Percentiles rank a stretch among this genome's conserved stretches.
phyloP scores from a whole-genome alignment of 768 basidiomycete genomes.

The Trametes cinnabarina region DNA sequence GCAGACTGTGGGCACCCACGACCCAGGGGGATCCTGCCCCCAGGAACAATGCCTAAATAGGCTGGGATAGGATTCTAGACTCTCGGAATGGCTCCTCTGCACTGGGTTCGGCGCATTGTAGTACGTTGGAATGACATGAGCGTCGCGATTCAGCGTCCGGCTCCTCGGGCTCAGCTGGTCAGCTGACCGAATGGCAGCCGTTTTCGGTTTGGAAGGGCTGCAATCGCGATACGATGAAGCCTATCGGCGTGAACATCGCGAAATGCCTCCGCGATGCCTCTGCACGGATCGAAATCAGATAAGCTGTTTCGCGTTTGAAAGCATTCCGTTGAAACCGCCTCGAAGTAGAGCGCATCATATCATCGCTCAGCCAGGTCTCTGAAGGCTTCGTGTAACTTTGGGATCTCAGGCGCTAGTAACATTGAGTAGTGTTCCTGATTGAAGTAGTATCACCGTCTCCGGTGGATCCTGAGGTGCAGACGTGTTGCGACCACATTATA shows the following conservation, averaged over 20 bases:
- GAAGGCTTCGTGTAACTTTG: too few species aligned
- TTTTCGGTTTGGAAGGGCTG: background rate
- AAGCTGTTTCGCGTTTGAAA: background rate
- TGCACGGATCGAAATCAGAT: constrained; percentile 3
- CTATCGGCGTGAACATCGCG: constrained; percentile 17
- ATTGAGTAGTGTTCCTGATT: too few species aligned
- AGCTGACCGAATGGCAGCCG: background rate
- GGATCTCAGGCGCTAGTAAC: too few species aligned
- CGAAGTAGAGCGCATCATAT: too few species aligned
- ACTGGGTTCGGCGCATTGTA: background rate
- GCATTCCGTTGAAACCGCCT: too few species aligned
- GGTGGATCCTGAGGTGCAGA: too few species aligned
- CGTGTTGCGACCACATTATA: too few species aligned
- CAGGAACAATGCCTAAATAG: constrained; percentile 10
- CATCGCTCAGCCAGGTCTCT: too few species aligned
- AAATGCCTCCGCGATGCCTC: background rate
- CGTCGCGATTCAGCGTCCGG: background rate
- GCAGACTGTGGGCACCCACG: constrained; percentile 4
- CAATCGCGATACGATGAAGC: constrained; percentile 3
- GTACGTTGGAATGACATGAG: background rate
- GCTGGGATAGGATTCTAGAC: constrained; percentile 5
- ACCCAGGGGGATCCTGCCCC: background rate
- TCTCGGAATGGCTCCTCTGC: constrained; percentile 7
- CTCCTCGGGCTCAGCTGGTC: background rate
- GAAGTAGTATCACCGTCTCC: too few species aligned